Percentiles rank a stretch among this genome's conserved stretches.
Evolutionary conservation across 345 rosid species (phyloP).

Genomic region (Zanthoxylum bungeanum): DNA sequence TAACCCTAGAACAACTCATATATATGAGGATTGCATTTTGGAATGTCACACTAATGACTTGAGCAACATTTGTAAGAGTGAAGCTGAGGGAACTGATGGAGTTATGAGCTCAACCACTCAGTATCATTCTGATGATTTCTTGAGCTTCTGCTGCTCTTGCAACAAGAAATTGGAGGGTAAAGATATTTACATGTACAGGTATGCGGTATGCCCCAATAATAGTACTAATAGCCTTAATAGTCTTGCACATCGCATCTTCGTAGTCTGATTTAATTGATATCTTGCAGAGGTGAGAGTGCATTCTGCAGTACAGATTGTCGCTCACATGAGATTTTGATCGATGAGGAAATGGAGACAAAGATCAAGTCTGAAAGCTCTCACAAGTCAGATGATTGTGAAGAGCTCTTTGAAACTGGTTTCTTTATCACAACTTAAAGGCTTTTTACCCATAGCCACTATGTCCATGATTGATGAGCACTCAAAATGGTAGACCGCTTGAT

Average conservation of each 20-base stretch:
- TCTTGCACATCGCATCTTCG: background rate
- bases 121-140: conserved; percentile 40
- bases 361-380: conserved; percentile 23
- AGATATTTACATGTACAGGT: conserved; percentile 89
- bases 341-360: conserved; percentile 41
- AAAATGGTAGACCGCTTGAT: conserved; percentile 31
- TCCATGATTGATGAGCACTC: conserved; percentile 30
- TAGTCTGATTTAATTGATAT: background rate
- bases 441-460: conserved; percentile 17
- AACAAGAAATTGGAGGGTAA: conserved; percentile 58
- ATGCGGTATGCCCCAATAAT: conserved; percentile 44
- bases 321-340: conserved; percentile 55
- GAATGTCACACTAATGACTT: conserved; percentile 43
- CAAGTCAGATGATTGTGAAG: conserved; percentile 18
- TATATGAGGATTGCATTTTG: conserved; percentile 71
- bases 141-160: conserved; percentile 72
- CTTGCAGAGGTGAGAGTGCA: conserved; percentile 77
- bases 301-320: conserved; percentile 82
- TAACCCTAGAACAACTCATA: conserved; percentile 76
- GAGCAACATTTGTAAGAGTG: conserved; percentile 16
- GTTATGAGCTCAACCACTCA: conserved; percentile 11
- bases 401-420: conserved; percentile 39
- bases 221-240: background rate
- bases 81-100: conserved; percentile 18
- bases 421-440: conserved; percentile 22